These are phyloP conservation scores for Leccinellum luteum DNA, from an alignment of 768 basidiomycete genomes.

Conservation along the genomic window DNA sequence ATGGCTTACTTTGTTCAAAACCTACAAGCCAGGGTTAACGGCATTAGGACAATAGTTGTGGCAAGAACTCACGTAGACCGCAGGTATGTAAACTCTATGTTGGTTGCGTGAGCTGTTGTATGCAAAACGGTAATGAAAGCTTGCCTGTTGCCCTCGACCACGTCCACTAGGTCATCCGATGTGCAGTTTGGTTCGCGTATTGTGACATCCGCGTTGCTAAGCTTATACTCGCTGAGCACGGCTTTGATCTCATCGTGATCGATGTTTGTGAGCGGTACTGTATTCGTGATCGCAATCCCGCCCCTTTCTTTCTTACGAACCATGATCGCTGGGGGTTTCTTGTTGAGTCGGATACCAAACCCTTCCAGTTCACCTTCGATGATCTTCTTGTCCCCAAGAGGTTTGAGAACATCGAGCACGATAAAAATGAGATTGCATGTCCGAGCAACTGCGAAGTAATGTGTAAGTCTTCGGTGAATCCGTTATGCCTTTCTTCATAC, in stretches of 20 bases:
- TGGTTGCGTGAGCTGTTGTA: slow-evolving; percentile 2
- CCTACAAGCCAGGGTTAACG: slow-evolving; percentile 37
- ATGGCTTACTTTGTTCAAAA: slow-evolving; percentile 72
- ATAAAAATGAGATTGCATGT: slow-evolving; percentile 99
- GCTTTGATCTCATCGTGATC: slow-evolving; percentile 97
- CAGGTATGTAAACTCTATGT: slow-evolving; percentile 85
- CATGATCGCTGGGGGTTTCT: slow-evolving; percentile 83
- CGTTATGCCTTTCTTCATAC: slow-evolving; percentile 39
- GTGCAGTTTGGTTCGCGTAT: slow-evolving; percentile 92
- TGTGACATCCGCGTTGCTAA: slow-evolving; percentile 86
- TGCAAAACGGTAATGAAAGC: background rate
- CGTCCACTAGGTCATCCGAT: slow-evolving; percentile 94
- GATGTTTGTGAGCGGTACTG: slow-evolving; percentile 92
- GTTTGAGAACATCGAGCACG: slow-evolving; percentile 96
- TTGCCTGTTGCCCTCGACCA: slow-evolving; percentile 92
- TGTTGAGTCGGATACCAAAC: slow-evolving; percentile 97
- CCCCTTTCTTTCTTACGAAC: slow-evolving; percentile 90
- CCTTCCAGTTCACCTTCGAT: slow-evolving; percentile 94
- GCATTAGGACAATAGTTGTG: background rate
- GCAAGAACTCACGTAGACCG: slow-evolving; percentile 66
- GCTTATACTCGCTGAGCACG: slow-evolving; percentile 86
- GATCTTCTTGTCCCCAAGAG: slow-evolving; percentile 90
- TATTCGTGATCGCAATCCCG: slow-evolving; percentile 90
- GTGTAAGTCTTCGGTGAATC: slow-evolving; percentile 2
- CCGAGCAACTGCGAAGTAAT: slow-evolving; percentile 68